Evolutionary conservation across 345 rosid species (phyloP).

Genomic region (Citrus sinensis): DVS_A1.0 CM039163.1:50444501-50445000

Average conservation of each 20-base stretch:
- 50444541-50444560: not conserved
- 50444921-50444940: not conserved
- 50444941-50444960: conserved; percentile 10
- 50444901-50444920: not conserved
- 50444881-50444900: conserved; percentile 51
- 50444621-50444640: not conserved
- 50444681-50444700: conserved; percentile 92
- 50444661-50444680: conserved; percentile 40
- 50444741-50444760: conserved; percentile 93
- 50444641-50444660: not conserved
- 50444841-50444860: conserved; percentile 63
- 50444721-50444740: conserved; percentile 90
- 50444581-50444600: not conserved
- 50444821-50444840: conserved; percentile 78
- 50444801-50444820: conserved; percentile 94
- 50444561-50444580: not conserved
- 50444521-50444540: not conserved
- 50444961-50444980: not conserved
- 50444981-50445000: not conserved
- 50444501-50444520: not conserved
- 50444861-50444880: conserved; percentile 36
- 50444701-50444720: conserved; percentile 94
- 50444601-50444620: not conserved
- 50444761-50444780: conserved; percentile 80
- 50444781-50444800: conserved; percentile 97